Evolutionary conservation across 202 grass and related monocot species (phyloP).

Genomic region (Tripidium arundinaceum): DNA sequence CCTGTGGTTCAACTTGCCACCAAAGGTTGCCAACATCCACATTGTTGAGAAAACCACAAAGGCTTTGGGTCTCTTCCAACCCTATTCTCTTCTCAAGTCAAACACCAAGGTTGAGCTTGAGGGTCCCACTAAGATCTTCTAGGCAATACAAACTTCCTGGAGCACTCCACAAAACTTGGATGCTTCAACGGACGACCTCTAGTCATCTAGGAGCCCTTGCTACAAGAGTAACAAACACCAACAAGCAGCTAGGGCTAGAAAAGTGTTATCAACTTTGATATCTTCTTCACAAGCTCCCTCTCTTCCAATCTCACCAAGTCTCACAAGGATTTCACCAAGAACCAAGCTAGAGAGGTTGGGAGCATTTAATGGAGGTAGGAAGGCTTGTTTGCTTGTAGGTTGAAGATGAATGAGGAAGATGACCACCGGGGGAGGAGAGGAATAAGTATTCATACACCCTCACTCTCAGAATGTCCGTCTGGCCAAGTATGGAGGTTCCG

Average conservation of each 20-base stretch:
- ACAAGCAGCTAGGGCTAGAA: not conserved
- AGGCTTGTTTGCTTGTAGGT: not conserved
- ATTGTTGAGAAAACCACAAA: not conserved
- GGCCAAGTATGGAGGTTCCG: too few relatives aligned
- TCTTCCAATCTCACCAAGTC: not conserved
- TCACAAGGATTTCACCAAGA: not conserved
- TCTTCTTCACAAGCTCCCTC: not conserved
- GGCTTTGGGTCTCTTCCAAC: not conserved
- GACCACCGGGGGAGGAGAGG: not conserved
- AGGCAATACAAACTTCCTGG: not conserved
- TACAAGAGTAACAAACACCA: not conserved
- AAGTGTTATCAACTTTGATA: not conserved
- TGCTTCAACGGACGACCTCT: not conserved
- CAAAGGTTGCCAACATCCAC: not conserved
- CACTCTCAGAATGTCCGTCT: too few relatives aligned
- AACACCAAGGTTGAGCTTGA: not conserved
- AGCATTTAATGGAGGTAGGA: not conserved
- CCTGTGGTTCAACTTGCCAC: not conserved
- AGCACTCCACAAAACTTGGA: not conserved
- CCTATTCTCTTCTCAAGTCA: not conserved
- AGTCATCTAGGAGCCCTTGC: not conserved
- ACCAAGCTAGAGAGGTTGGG: not conserved
- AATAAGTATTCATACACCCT: too few relatives aligned
- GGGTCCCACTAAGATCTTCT: not conserved
- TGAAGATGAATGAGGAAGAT: not conserved